Conservation (phyloP, 805 yeast genomes). For the Starmerella tilneyi region DNA sequence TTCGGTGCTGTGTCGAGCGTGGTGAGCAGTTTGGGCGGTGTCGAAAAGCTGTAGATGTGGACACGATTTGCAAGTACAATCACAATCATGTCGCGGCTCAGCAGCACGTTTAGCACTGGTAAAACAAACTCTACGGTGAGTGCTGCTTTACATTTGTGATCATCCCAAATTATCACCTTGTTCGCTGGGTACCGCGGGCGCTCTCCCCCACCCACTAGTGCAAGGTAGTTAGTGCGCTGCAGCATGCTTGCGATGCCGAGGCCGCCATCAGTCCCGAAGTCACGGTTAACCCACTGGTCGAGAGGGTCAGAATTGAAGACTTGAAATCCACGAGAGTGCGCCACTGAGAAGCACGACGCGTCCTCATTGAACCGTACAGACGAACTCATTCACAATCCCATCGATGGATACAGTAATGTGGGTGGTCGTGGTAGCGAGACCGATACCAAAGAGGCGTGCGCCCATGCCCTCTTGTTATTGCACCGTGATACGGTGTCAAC, state of each 20-base stretch:
- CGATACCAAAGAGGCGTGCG: too few species aligned
- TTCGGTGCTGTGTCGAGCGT: slow-evolving; percentile 57
- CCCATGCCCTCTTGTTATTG: too few species aligned
- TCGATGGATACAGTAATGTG: background rate
- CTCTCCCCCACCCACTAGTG: slow-evolving; percentile 81
- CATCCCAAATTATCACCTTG: slow-evolving; percentile 86
- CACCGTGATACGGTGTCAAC: too few species aligned
- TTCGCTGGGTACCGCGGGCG: slow-evolving; percentile 51
- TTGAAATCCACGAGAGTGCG: slow-evolving; percentile 55
- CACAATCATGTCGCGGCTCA: slow-evolving; percentile 66
- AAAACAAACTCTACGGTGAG: slow-evolving; percentile 68
- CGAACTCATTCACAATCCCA: slow-evolving; percentile 31
- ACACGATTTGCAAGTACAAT: slow-evolving; percentile 61
- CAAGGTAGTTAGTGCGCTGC: slow-evolving; percentile 81
- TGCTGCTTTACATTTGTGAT: slow-evolving; percentile 28
- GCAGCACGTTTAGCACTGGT: slow-evolving; percentile 60
- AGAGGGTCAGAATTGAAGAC: slow-evolving; percentile 85
- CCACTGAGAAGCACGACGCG: slow-evolving; percentile 77
- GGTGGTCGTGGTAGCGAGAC: background rate
- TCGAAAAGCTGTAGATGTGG: slow-evolving; percentile 65
- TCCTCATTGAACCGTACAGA: slow-evolving; percentile 73
- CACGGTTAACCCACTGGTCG: slow-evolving; percentile 58
- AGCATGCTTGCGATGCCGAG: slow-evolving; percentile 73
- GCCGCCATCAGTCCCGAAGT: slow-evolving; percentile 40
- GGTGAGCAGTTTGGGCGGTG: slow-evolving; percentile 61